A percentile compares a stretch with the other conserved stretches of the same genome.
Conservation (phyloP, 805 yeast genomes). For the Scheffersomyces ergatensis region DNA sequence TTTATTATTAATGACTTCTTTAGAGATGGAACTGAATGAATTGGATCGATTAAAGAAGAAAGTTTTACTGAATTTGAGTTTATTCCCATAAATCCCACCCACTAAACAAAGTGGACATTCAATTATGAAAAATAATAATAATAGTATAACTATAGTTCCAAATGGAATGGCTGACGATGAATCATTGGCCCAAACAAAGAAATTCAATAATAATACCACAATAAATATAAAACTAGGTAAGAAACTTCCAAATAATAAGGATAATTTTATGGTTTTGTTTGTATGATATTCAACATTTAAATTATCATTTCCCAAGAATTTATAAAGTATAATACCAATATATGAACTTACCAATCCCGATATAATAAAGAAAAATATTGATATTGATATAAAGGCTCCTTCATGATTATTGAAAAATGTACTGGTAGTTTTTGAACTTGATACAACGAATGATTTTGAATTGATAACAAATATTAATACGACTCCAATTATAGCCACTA, state of each 20-base stretch:
- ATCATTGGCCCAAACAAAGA: conserved; percentile 72
- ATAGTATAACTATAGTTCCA: conserved; percentile 62
- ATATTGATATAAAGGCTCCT: conserved; percentile 63
- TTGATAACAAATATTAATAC: conserved; percentile 48
- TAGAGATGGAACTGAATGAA: not conserved
- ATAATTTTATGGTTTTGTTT: conserved; percentile 14
- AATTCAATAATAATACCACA: conserved; percentile 55
- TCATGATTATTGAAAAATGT: conserved; percentile 62
- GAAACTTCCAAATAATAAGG: conserved; percentile 31
- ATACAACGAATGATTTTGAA: conserved; percentile 16
- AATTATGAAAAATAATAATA: conserved; percentile 59
- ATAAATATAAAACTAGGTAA: conserved; percentile 49
- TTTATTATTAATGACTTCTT: not conserved
- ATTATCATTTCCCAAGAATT: conserved; percentile 45
- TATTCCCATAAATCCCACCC: conserved; percentile 63
- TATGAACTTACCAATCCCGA: conserved; percentile 79
- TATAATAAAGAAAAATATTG: conserved; percentile 56
- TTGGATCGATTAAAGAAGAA: conserved; percentile 13
- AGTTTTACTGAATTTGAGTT: conserved; percentile 17
- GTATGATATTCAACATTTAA: conserved; percentile 20
- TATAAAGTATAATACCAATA: conserved; percentile 62
- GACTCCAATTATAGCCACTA: conserved; percentile 63
- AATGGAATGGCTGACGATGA: conserved; percentile 78
- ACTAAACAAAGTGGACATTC: conserved; percentile 72
- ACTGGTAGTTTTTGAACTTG: conserved; percentile 38